Conservation (phyloP, 495 filamentous ascomycete species). For the Penicillium chermesinum region DNA sequence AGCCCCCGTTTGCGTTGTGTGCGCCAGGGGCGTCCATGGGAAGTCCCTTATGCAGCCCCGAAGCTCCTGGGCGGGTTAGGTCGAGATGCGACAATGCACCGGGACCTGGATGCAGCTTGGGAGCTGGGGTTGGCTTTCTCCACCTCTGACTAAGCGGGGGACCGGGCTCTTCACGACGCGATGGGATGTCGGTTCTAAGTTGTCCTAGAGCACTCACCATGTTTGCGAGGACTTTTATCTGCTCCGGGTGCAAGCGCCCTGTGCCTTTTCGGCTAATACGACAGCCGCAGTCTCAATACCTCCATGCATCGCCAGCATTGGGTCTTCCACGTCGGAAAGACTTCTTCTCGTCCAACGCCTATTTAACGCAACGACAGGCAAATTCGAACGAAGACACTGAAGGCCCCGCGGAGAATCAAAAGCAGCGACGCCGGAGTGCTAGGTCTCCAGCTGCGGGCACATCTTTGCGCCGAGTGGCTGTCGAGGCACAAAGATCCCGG, state of each 20-base stretch:
- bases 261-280: constrained; percentile 16
- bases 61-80: constrained; percentile 19
- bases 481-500: constrained; percentile 55
- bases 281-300: constrained; percentile 30
- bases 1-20: constrained; percentile 27
- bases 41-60: constrained; percentile 29
- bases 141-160: constrained; percentile 22
- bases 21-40: constrained; percentile 45
- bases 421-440: constrained; percentile 39
- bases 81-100: constrained; percentile 19
- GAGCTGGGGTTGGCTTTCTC: constrained; percentile 21
- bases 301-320: constrained; percentile 35
- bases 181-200: constrained; percentile 14
- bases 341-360: constrained; percentile 49
- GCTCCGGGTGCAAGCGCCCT: constrained; percentile 26
- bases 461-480: constrained; percentile 53
- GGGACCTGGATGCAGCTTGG: constrained; percentile 15
- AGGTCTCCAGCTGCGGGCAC: constrained; percentile 48
- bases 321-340: constrained; percentile 35
- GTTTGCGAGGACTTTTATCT: constrained; percentile 36
- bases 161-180: constrained; percentile 8
- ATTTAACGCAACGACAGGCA: constrained; percentile 32
- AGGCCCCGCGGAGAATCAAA: constrained; percentile 23
- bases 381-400: constrained; percentile 16
- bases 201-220: constrained; percentile 15